Evolutionary conservation across 176 grass and related monocot genomes (phyloP).

Genomic region (Elymus sibiricus): DNA sequence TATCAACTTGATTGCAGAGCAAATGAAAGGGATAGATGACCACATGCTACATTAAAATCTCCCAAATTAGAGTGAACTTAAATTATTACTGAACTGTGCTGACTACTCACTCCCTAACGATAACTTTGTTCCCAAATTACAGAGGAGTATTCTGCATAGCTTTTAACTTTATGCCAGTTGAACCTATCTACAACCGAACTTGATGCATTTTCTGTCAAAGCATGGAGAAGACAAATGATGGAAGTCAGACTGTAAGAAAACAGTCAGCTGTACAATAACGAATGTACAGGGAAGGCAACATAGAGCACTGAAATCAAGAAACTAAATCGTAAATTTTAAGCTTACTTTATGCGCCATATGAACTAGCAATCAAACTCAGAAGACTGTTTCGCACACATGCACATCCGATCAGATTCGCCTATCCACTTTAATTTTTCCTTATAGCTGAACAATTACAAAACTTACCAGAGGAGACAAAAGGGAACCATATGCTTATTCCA

Average conservation of each 20-base stretch:
- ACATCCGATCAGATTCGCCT: slow-evolving; percentile 44
- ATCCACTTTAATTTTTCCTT: slow-evolving; percentile 56
- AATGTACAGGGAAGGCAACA: slow-evolving; percentile 33
- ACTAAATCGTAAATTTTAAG: slow-evolving; percentile 39
- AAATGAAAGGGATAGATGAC: background rate
- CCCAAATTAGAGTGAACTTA: background rate
- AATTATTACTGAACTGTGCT: background rate
- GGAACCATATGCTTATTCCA: slow-evolving; percentile 88
- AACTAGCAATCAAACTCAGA: slow-evolving; percentile 35
- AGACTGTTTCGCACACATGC: slow-evolving; percentile 30
- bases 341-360: slow-evolving; percentile 29
- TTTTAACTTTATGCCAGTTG: background rate
- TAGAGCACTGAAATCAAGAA: slow-evolving; percentile 30
- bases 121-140: background rate
- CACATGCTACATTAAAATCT: background rate
- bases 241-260: slow-evolving; percentile 15
- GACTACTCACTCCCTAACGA: background rate
- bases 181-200: slow-evolving; percentile 20
- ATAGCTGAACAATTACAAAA: slow-evolving; percentile 96
- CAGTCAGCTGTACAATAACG: background rate
- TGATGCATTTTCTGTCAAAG: background rate
- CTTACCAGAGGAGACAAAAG: slow-evolving; percentile 91
- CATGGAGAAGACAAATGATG: slow-evolving; percentile 11
- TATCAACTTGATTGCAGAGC: background rate
- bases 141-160: background rate